These are phyloP conservation scores for Candida dajiaensis DNA, from an alignment of 805 yeast species.

Conservation along the genomic window DNA sequence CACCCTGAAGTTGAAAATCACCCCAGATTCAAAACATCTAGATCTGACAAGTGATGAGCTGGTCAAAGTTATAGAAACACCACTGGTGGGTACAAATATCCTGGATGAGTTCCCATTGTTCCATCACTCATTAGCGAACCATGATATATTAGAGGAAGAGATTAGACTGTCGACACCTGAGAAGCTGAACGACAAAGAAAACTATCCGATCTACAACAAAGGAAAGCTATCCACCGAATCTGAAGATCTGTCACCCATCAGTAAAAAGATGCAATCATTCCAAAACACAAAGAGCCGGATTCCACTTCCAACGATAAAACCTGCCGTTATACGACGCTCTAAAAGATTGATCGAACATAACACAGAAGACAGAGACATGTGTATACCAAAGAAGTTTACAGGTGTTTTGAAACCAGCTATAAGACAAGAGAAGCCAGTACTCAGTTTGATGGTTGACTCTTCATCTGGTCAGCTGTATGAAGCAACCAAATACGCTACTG, in stretches of 20 bases:
- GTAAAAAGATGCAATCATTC: slow-evolving; percentile 4
- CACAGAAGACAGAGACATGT: slow-evolving; percentile 1
- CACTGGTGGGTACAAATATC: background rate
- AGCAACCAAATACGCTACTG: slow-evolving; percentile 67
- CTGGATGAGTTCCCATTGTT: slow-evolving; percentile 7
- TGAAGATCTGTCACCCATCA: slow-evolving; percentile 10
- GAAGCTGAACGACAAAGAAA: slow-evolving; percentile 12
- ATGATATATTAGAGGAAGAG: slow-evolving; percentile 2
- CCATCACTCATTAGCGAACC: background rate
- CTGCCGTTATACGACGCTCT: slow-evolving; percentile 16
- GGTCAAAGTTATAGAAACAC: background rate
- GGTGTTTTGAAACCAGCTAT: slow-evolving; percentile 11
- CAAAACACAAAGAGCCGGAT: slow-evolving; percentile 15
- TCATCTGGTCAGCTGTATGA: slow-evolving; percentile 55
- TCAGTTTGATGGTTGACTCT: slow-evolving; percentile 52
- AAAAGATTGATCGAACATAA: slow-evolving; percentile 10
- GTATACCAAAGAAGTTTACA: slow-evolving; percentile 16
- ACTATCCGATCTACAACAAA: slow-evolving; percentile 11
- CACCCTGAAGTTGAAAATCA: slow-evolving; percentile 8
- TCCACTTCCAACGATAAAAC: slow-evolving; percentile 12
- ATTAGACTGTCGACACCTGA: slow-evolving; percentile 4
- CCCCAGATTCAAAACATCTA: background rate
- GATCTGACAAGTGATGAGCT: background rate
- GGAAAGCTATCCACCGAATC: slow-evolving; percentile 3
- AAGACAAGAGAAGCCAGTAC: slow-evolving; percentile 4